Conservation (phyloP, 345 rosid species). For the Capsella bursapastoris region DNA sequence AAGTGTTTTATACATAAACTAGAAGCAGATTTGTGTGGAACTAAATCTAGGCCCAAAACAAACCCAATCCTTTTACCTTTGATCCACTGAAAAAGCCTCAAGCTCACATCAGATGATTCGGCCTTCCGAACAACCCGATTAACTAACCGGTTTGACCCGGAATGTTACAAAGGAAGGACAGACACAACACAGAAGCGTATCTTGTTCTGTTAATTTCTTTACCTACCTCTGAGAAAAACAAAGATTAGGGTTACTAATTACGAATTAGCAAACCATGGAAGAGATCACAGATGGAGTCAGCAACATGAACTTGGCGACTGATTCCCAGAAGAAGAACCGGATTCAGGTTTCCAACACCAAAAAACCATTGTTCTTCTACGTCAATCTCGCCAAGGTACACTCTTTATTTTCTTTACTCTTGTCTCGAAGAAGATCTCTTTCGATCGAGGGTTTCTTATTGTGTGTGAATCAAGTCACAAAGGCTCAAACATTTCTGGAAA, state of each 20-base stretch:
- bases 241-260: constrained; percentile 43
- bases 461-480: not conserved
- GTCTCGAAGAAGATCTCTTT: not conserved
- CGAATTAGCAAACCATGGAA: constrained; percentile 55
- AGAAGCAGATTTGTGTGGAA: not conserved
- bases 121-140: constrained; percentile 7
- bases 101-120: not conserved
- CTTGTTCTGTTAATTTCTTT: not conserved
- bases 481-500: not conserved
- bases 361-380: constrained; percentile 93
- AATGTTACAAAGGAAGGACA: not conserved
- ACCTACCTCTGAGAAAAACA: not conserved
- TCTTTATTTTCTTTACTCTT: not conserved
- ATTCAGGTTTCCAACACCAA: constrained; percentile 96
- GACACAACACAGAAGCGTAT: not conserved
- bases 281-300: constrained; percentile 74
- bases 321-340: constrained; percentile 71
- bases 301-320: constrained; percentile 57
- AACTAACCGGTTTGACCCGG: constrained; percentile 32
- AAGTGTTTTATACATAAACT: not conserved
- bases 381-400: constrained; percentile 84
- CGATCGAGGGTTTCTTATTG: not conserved
- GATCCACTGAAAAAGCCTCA: not conserved
- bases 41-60: not conserved
- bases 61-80: not conserved